These are phyloP conservation scores for Cercospora sesami DNA, from an alignment of 2,329 filamentous ascomycete species.

Conservation along the genomic window DNA sequence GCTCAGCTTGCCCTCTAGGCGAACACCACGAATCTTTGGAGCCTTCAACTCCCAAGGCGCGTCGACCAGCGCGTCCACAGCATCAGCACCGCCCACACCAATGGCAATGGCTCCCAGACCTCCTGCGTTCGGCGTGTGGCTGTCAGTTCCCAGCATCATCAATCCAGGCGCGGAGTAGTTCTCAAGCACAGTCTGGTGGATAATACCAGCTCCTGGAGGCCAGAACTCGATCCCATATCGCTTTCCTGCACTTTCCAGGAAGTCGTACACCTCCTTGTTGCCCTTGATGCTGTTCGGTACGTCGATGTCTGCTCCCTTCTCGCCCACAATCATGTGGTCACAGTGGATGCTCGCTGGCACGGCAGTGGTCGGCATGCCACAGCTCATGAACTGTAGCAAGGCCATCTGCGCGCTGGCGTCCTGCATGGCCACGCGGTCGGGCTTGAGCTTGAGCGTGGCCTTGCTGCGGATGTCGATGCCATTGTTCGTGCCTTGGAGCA, in stretches of 20 bases:
- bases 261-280: conserved; percentile 97
- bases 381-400: conserved; percentile 97
- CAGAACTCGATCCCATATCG: conserved; percentile 95
- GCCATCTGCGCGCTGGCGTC: conserved; percentile 99
- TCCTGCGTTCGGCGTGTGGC: conserved; percentile 95
- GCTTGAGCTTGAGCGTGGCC: conserved; percentile 94
- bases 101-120: conserved; percentile 92
- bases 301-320: conserved; percentile 84
- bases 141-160: conserved; percentile 99
- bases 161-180: conserved; percentile 96
- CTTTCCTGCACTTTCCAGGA: conserved; percentile 86
- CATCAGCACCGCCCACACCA: conserved; percentile 94
- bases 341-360: conserved; percentile 98
- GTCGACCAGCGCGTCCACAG: conserved; percentile 92
- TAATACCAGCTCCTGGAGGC: conserved; percentile 90
- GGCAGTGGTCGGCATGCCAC: conserved; percentile 81
- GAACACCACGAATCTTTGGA: conserved; percentile 83
- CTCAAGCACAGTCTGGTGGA: conserved; percentile 96
- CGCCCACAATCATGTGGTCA: conserved; percentile 97
- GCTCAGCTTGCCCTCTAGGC: conserved; percentile 76
- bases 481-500: conserved; percentile 79
- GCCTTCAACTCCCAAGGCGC: conserved; percentile 98
- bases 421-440: conserved; percentile 97
- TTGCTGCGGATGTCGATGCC: conserved; percentile 79
- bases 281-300: conserved; percentile 79